A percentile compares a stretch with the other conserved stretches of the same genome.
Evolutionary conservation across 176 grass and related monocot genomes (phyloP).

Genomic region (Oryza meridionalis): DNA sequence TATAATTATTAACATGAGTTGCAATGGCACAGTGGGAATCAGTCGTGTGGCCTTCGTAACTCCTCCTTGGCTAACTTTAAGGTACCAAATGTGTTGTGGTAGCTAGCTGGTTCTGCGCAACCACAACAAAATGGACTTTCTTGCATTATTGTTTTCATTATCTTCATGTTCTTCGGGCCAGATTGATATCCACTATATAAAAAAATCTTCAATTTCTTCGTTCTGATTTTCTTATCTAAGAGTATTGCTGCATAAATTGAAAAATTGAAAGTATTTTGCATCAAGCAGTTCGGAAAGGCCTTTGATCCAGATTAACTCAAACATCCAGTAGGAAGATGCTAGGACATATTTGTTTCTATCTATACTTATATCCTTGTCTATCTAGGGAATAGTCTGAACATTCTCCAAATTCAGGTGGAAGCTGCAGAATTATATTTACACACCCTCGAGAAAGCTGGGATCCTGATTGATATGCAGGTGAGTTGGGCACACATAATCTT

Average conservation of each 20-base stretch:
- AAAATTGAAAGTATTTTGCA: constrained; percentile 16
- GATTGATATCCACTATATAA: too few species aligned
- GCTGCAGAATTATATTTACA: constrained; percentile 80
- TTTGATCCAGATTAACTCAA: not conserved
- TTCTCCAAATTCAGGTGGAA: constrained; percentile 71
- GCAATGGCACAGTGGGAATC: constrained; percentile 64
- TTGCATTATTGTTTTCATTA: constrained; percentile 14
- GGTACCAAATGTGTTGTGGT: constrained; percentile 38
- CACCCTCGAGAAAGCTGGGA: constrained; percentile 65
- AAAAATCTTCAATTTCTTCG: constrained; percentile 2
- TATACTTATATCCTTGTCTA: not conserved
- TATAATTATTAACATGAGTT: constrained; percentile 28
- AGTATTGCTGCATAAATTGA: constrained; percentile 7
- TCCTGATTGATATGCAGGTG: constrained; percentile 88
- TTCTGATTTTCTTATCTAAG: constrained; percentile 22
- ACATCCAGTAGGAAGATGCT: constrained; percentile 16
- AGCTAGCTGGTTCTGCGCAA: not conserved
- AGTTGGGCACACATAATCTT: constrained; percentile 21
- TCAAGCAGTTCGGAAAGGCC: not conserved
- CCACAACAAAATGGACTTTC: not conserved
- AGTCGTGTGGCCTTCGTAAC: constrained; percentile 87
- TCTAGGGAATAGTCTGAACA: constrained; percentile 17
- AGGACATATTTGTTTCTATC: constrained; percentile 29
- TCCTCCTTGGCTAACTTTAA: constrained; percentile 79
- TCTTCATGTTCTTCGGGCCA: not conserved